These are phyloP conservation scores for Huntiella moniliformis DNA, from an alignment of 2,329 filamentous ascomycete species.

Conservation along the genomic window DNA sequence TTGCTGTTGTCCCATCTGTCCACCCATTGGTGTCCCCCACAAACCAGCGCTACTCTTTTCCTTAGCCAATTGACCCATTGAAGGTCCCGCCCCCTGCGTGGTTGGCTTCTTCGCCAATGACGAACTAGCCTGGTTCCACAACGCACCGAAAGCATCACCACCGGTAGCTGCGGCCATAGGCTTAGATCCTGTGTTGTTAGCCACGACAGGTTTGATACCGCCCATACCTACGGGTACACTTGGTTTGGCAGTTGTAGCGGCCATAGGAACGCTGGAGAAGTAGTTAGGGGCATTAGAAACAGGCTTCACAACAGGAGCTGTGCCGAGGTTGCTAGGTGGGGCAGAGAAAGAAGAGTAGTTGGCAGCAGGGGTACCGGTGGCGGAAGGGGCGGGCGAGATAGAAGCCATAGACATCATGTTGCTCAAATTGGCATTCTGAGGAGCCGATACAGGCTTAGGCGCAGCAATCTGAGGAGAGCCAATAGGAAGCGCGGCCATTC, in stretches of 20 bases:
- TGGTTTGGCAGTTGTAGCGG: neutral
- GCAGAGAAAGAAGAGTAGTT: slow-evolving; percentile 47
- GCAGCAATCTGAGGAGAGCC: slow-evolving; percentile 37
- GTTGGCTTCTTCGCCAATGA: slow-evolving; percentile 56
- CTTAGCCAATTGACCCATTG: slow-evolving; percentile 89
- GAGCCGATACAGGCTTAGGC: slow-evolving; percentile 68
- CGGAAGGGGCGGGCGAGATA: slow-evolving; percentile 52
- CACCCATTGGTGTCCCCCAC: slow-evolving; percentile 46
- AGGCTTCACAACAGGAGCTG: slow-evolving; percentile 23
- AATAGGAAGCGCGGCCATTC: slow-evolving; percentile 29
- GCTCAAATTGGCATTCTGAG: slow-evolving; percentile 61
- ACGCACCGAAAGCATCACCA: slow-evolving; percentile 73
- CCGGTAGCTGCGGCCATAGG: slow-evolving; percentile 35
- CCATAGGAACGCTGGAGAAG: slow-evolving; percentile 55
- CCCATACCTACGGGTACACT: slow-evolving; percentile 1
- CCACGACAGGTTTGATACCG: slow-evolving; percentile 15
- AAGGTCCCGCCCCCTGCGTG: slow-evolving; percentile 47
- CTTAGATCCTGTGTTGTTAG: slow-evolving; percentile 24
- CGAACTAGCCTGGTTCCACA: slow-evolving; percentile 61
- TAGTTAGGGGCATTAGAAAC: slow-evolving; percentile 80
- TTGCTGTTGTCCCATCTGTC: slow-evolving; percentile 4
- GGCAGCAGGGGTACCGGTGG: slow-evolving; percentile 33
- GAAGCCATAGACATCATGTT: slow-evolving; percentile 66
- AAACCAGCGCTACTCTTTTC: slow-evolving; percentile 90
- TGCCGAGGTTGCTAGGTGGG: slow-evolving; percentile 18